Evolutionary conservation across 352 stramenopile species (phyloP).

Genomic region (Globisporangium cylindrosporum): DNA sequence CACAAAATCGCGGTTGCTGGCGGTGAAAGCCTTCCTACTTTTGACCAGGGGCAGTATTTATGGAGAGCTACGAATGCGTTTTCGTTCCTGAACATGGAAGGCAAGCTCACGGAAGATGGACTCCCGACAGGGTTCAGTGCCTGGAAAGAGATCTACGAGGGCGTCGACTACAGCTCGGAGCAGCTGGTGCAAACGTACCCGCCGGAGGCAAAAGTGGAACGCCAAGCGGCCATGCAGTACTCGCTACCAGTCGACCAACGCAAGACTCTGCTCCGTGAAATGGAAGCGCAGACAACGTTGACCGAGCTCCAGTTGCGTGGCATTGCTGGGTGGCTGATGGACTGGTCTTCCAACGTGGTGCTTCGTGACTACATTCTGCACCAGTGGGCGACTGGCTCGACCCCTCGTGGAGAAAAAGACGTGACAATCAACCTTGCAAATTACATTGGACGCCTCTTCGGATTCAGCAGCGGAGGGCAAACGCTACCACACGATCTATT

Average conservation of each 20-base stretch:
- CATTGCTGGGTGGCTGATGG: constrained; percentile 49
- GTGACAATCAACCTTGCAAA: constrained; percentile 25
- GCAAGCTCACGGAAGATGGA: constrained; percentile 16
- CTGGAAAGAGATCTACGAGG: constrained; percentile 62
- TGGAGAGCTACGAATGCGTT: constrained; percentile 39
- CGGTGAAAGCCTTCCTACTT: constrained; percentile 22
- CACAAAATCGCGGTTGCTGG: constrained; percentile 13
- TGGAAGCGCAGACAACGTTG: constrained; percentile 30
- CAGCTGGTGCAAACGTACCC: constrained; percentile 40
- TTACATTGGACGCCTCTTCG: constrained; percentile 29
- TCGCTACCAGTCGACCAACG: constrained; percentile 24
- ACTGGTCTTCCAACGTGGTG: constrained; percentile 39
- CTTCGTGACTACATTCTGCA: constrained; percentile 42
- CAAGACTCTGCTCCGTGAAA: constrained; percentile 23
- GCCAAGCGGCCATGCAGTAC: constrained; percentile 19
- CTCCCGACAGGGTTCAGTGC: constrained; percentile 50
- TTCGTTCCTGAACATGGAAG: constrained; percentile 34
- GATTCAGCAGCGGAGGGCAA: constrained; percentile 16
- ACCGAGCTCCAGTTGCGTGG: constrained; percentile 36
- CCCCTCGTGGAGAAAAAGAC: constrained; percentile 31
- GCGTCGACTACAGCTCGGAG: constrained; percentile 50
- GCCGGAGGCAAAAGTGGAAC: constrained; percentile 18
- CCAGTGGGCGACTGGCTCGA: constrained; percentile 48
- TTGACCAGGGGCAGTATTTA: constrained; percentile 39
- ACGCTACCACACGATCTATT: constrained; percentile 10